Conservation (phyloP, 176 grass and related monocot species). For the Tuctoria greenei region DNA sequence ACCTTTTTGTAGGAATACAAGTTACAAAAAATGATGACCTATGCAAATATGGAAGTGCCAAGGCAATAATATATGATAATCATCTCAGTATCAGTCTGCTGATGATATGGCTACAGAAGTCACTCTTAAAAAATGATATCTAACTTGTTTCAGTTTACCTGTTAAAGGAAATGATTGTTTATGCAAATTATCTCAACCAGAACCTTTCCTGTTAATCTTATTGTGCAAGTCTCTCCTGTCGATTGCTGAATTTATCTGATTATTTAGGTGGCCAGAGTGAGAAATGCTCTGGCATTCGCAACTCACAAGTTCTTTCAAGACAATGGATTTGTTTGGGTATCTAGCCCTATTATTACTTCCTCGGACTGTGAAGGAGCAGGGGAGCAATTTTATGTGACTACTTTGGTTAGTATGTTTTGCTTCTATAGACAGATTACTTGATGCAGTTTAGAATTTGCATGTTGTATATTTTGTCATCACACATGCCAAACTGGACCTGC, state of each 20-base stretch:
- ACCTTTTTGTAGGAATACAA: neutral
- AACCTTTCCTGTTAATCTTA: neutral
- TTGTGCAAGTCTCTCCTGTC: slow-evolving; percentile 22
- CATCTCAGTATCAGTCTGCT: slow-evolving; percentile 13
- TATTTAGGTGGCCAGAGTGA: slow-evolving; percentile 90
- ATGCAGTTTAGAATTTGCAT: slow-evolving; percentile 3
- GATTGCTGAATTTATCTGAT: slow-evolving; percentile 36
- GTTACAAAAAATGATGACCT: neutral
- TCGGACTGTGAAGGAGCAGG: slow-evolving; percentile 98
- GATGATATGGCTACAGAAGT: neutral
- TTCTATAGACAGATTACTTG: slow-evolving; percentile 31
- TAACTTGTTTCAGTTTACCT: neutral
- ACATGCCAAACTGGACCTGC: neutral
- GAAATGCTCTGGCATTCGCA: slow-evolving; percentile 89
- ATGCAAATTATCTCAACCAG: neutral
- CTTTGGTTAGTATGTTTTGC: slow-evolving; percentile 71
- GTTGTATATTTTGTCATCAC: slow-evolving; percentile 20
- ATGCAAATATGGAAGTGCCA: neutral
- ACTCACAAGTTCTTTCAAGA: slow-evolving; percentile 99
- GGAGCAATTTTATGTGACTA: slow-evolving; percentile 97
- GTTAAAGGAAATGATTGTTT: slow-evolving; percentile 18
- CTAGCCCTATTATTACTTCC: slow-evolving; percentile 95
- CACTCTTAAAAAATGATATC: neutral
- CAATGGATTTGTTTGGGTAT: slow-evolving; percentile 94
- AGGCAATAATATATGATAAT: neutral